Conservation (phyloP, 2,329 filamentous ascomycete species). For the Fusarium brevicatenulatum region DNA sequence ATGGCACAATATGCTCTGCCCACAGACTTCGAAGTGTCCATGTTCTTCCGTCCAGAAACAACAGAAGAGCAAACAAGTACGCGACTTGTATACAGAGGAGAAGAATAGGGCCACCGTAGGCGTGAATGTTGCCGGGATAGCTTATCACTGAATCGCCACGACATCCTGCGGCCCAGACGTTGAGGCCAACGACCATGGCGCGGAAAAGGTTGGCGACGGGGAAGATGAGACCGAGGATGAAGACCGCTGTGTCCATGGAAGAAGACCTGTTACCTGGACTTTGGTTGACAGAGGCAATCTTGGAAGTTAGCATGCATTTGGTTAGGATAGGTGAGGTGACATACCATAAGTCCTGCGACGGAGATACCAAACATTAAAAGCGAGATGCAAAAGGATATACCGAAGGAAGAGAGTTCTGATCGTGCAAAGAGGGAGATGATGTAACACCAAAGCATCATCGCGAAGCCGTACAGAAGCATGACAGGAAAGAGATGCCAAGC, state of each 20-base stretch:
- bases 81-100: not conserved
- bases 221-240: not conserved
- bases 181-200: not conserved
- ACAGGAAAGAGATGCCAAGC: not conserved
- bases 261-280: not conserved
- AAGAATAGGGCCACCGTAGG: not conserved
- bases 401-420: not conserved
- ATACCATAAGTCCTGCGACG: not conserved
- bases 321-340: not conserved
- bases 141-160: not conserved
- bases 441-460: not conserved
- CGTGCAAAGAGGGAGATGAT: not conserved
- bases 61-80: not conserved
- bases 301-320: not conserved
- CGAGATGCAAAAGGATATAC: not conserved
- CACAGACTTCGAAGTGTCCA: not conserved
- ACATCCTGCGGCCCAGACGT: constrained; percentile 1
- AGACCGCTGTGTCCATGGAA: not conserved
- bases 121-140: not conserved
- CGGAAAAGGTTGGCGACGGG: not conserved
- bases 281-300: constrained; percentile 2
- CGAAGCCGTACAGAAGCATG: not conserved
- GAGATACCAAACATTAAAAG: not conserved
- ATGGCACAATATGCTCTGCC: not conserved
- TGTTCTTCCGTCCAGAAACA: not conserved